A percentile compares a stretch with the other conserved stretches of the same genome.
phyloP scores from a whole-genome alignment of 257 asterid species.

The Asclepias syriaca region DNA sequence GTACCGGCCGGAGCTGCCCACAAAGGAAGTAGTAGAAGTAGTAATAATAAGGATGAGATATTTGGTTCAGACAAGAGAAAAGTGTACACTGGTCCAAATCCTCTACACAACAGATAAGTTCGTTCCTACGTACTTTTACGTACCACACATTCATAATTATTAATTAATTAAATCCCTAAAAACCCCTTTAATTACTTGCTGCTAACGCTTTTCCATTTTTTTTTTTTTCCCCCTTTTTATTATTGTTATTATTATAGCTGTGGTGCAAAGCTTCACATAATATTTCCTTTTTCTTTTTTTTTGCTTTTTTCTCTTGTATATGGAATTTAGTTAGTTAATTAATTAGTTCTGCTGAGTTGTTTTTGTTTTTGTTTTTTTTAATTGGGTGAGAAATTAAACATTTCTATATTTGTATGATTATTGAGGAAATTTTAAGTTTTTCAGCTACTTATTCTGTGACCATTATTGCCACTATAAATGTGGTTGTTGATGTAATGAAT shows the following conservation, averaged over 20 bases:
- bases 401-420: background rate
- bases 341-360: constrained; percentile 6
- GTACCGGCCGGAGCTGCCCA: constrained; percentile 18
- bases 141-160: no score
- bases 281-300: no score
- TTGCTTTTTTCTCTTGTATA: constrained; percentile 10
- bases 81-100: constrained; percentile 88
- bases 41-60: constrained; percentile 18
- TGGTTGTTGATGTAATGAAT: constrained; percentile 19
- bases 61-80: constrained; percentile 69
- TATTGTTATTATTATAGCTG: constrained; percentile 1
- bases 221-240: background rate
- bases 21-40: constrained; percentile 12
- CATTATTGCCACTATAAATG: constrained; percentile 14
- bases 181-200: background rate
- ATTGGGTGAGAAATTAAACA: constrained; percentile 6
- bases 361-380: background rate
- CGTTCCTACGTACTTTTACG: no score
- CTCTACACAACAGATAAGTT: constrained; percentile 88
- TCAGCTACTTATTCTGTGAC: constrained; percentile 11
- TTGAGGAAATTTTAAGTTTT: background rate
- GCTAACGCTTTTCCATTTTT: constrained; percentile 5
- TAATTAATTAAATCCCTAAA: no score
- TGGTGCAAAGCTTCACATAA: constrained; percentile 1
- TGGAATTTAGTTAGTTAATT: constrained; percentile 14